Evolutionary conservation across 2,329 filamentous ascomycete species (phyloP), one percentile per base, ranked within the genome.

Genomic region (Chalaropsis ovoidea): DNA sequence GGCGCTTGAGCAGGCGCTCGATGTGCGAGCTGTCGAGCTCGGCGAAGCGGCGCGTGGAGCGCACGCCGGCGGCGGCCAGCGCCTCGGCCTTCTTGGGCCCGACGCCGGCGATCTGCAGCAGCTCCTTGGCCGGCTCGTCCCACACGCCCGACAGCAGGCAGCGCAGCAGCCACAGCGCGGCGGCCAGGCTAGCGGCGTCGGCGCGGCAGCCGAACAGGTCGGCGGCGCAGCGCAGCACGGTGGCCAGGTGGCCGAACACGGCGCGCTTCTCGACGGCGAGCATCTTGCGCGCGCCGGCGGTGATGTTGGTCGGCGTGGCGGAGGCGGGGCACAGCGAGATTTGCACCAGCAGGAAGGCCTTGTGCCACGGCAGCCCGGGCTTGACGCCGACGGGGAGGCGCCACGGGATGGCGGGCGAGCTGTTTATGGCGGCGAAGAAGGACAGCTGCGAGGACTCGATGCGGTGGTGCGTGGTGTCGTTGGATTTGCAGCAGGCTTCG

Each of bases 41-140:
- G 17, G 86, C 83, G 13, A 99, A 77, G n/a, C 83, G 81, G 52
- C 87, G 82, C 5, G 97, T 84, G 4, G 79, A 88, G 35, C 78
- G 83, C 64, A 97, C 82, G 0, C 86, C 85, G n/a, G 84, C 85
- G 47, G 81, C 80, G 2, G 84, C 81, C 54, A 97, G 80, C 72
- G 88, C 94, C 45, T 87, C 82, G 69, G 89, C 85, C n/a, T 83
- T 82, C 0, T 86, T 89, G 3, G 84, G 78, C 0, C 94, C 94
- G 68, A 97, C 82, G 2, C 85, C 82, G 0, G 89, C 84, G 1
- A 99, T 81, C 73, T 97, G 93, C 68, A 88, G 87, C 71, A 99
- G 81, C 70, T 96, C 89, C 24, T 87, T 79, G 0, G 89, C 83
- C 1, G 86, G 88, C 42, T 88, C 85, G 71, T 99, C 94, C 94